Evolutionary conservation across 179 eudicot genomes (phyloP), one percentile per base, ranked within the genome.

Genomic region (Vitellaria paradoxa): DNA sequence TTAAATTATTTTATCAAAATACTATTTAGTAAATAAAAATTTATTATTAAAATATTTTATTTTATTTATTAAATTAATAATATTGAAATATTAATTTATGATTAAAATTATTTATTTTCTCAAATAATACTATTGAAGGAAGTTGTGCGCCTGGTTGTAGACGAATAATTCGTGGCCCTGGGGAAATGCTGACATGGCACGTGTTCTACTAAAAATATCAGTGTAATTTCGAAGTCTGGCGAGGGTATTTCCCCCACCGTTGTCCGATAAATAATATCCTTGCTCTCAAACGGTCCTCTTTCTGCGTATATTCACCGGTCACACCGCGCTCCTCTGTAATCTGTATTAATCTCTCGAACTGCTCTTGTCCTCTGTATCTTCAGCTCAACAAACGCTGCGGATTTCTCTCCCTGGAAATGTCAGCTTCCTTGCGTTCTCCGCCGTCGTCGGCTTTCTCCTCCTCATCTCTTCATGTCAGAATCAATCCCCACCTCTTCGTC

Each of bases 401-500:
- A 26, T 64, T 61, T 12, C 26, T 64, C 62, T 64, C 61, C 7
- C 12, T 64, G 47, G 37, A 76, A 82, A 85, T 85, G 88, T 80
- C 86, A 72, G 80, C 82, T 56, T 61, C 86, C 4, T 81, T 83
- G 79, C 70, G 69, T 42, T 81, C 93, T 85, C 91, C 91, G 85
- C 88, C 89, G 1, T 84, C 84, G 26, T 81, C 89, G 42, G 76
- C 85, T 37, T 72, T 81, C 78, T 88, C 88, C 56, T 81, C 92
- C 52, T 83, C 89, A 0, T 78, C 84, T 79, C 83, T 75, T 11
- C 87, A 83, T 78, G 93, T 86, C 78, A 14, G 7, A 2, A 65
- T 65, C 61, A 61, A 68, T 59, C 17, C 49, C 71, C 55, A 23
- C 65, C 55, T 14, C 15, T 52, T 50, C 55, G 4, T 7, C 5